These are phyloP conservation scores for Aspergillus sparsus DNA, from an alignment of 495 filamentous ascomycete genomes.

Conservation along the genomic window DNA sequence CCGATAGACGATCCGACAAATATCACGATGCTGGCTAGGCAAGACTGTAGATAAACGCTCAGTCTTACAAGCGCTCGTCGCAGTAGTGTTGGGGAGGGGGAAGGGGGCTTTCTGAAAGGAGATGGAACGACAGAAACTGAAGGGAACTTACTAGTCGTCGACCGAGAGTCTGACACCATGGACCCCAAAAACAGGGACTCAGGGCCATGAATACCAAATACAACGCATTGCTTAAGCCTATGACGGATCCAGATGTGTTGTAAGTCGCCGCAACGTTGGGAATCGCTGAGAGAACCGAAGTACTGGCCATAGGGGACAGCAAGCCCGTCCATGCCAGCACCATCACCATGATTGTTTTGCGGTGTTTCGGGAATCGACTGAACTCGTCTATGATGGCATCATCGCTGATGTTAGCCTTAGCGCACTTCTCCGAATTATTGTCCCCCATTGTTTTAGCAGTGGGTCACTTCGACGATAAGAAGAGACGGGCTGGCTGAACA, in stretches of 20 bases:
- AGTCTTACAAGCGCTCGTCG: too few species aligned
- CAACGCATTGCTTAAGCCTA: constrained; percentile 21
- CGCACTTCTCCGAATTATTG: not conserved
- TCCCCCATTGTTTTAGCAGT: not conserved
- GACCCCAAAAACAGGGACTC: constrained; percentile 23
- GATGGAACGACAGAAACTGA: not conserved
- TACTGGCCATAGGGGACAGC: constrained; percentile 20
- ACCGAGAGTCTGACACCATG: constrained; percentile 17
- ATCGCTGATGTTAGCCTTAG: not conserved
- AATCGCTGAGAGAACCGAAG: constrained; percentile 21
- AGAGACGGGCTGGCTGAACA: not conserved
- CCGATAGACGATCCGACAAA: constrained; percentile 16
- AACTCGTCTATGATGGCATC: constrained; percentile 8
- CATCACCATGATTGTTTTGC: constrained; percentile 17
- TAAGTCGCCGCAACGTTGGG: constrained; percentile 21
- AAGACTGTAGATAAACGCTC: constrained; percentile 6
- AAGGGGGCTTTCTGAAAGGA: too few species aligned
- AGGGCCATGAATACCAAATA: constrained; percentile 24
- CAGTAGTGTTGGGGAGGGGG: too few species aligned
- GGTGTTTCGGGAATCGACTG: constrained; percentile 12
- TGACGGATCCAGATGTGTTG: constrained; percentile 19
- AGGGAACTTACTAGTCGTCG: constrained; percentile 14
- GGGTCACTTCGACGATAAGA: not conserved
- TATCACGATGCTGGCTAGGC: constrained; percentile 12
- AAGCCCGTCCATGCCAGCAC: constrained; percentile 17